Conservation (phyloP, 345 rosid genomes). For the Salix caprea region DNA sequence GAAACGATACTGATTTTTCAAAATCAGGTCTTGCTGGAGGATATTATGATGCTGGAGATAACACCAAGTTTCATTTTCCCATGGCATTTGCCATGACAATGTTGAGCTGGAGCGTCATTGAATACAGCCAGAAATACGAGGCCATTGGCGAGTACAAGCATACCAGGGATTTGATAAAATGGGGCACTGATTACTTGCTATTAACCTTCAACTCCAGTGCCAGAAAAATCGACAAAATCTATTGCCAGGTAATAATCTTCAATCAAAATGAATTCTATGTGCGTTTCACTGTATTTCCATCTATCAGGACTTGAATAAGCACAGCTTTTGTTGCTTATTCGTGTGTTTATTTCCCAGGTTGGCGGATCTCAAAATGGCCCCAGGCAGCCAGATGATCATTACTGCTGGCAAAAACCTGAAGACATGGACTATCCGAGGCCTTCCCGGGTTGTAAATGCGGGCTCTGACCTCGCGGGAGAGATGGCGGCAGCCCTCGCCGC, state of each 20-base stretch:
- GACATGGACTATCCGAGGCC: constrained; percentile 71
- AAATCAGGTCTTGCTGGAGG: constrained; percentile 73
- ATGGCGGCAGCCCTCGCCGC: constrained; percentile 75
- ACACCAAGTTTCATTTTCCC: constrained; percentile 74
- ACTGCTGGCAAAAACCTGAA: constrained; percentile 80
- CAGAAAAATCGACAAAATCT: constrained; percentile 49
- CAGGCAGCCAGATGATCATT: constrained; percentile 62
- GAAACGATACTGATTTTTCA: constrained; percentile 35
- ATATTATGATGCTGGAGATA: constrained; percentile 83
- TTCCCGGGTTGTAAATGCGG: constrained; percentile 30
- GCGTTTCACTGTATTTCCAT: neutral
- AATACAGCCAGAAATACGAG: constrained; percentile 60
- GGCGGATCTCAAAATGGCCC: constrained; percentile 57
- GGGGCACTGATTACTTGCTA: constrained; percentile 88
- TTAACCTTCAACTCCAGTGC: constrained; percentile 71
- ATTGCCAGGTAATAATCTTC: constrained; percentile 42
- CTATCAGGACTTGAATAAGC: neutral
- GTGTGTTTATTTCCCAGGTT: constrained; percentile 33
- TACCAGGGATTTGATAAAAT: constrained; percentile 57
- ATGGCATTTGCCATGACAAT: constrained; percentile 85
- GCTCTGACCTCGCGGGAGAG: constrained; percentile 70
- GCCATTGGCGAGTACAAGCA: constrained; percentile 60
- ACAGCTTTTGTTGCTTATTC: neutral
- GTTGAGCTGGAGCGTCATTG: constrained; percentile 93
- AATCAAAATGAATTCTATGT: neutral